Conservation (phyloP, 768 basidiomycete genomes). For the Lactarius vividus region DNA sequence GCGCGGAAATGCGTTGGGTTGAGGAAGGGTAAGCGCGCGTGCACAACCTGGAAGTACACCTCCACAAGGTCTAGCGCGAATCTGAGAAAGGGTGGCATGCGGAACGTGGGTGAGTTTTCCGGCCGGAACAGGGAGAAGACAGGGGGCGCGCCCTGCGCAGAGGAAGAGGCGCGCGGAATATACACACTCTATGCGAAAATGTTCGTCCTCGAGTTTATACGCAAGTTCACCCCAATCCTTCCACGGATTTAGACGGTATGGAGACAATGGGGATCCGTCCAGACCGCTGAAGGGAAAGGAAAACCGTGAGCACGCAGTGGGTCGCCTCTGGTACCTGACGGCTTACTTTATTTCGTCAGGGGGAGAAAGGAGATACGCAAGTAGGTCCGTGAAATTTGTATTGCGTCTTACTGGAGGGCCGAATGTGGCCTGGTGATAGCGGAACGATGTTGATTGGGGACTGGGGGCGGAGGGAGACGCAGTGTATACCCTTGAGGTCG, state of each 20-base stretch:
- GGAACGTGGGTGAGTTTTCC: slow-evolving; percentile 19
- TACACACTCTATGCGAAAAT: slow-evolving; percentile 81
- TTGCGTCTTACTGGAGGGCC: slow-evolving; percentile 46
- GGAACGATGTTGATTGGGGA: slow-evolving; percentile 33
- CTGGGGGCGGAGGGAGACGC: slow-evolving; percentile 33
- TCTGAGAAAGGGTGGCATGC: slow-evolving; percentile 43
- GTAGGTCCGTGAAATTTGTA: slow-evolving; percentile 62
- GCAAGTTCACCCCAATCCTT: slow-evolving; percentile 76
- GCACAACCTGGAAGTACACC: slow-evolving; percentile 91
- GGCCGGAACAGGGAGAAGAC: slow-evolving; percentile 17
- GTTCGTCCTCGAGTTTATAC: slow-evolving; percentile 64
- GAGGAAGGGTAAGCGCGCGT: slow-evolving; percentile 83
- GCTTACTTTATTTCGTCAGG: slow-evolving; percentile 51
- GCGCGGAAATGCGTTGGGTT: slow-evolving; percentile 79
- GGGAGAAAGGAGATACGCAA: slow-evolving; percentile 72
- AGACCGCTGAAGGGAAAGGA: slow-evolving; percentile 11
- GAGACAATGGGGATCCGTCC: slow-evolving; percentile 11
- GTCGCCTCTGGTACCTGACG: background rate
- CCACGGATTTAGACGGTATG: slow-evolving; percentile 41
- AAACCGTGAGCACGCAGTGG: background rate
- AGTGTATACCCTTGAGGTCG: slow-evolving; percentile 7
- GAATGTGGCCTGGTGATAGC: slow-evolving; percentile 35
- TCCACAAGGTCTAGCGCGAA: slow-evolving; percentile 92
- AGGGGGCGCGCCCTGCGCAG: background rate
- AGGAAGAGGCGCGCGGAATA: slow-evolving; percentile 4